phyloP scores from a whole-genome alignment of 805 yeast genomes.

The Candida insectalens region DNA sequence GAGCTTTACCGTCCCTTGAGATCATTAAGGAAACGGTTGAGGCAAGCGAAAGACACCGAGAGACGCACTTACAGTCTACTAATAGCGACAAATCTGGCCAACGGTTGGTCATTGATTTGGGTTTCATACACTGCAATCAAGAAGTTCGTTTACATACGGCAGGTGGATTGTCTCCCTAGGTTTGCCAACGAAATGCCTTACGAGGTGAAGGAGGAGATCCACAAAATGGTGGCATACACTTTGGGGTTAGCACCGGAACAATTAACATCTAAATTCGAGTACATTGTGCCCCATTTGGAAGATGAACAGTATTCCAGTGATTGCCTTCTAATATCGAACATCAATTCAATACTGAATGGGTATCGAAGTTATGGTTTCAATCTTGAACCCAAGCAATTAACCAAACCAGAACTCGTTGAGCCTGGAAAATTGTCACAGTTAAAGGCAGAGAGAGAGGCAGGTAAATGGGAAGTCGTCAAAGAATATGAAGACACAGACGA shows the following conservation, averaged over 20 bases:
- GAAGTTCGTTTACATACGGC: constrained; percentile 12
- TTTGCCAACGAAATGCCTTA: constrained; percentile 10
- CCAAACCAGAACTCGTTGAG: background rate
- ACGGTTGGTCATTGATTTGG: constrained; percentile 20
- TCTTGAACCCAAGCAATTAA: constrained; percentile 2
- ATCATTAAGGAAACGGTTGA: no score
- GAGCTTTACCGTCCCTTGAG: no score
- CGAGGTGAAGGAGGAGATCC: constrained; percentile 9
- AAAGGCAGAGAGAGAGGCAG: background rate
- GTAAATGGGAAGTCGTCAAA: background rate
- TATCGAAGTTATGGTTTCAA: constrained; percentile 15
- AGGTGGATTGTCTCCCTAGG: constrained; percentile 14
- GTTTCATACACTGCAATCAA: constrained; percentile 11
- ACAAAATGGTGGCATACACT: constrained; percentile 8
- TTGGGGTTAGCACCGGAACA: constrained; percentile 9
- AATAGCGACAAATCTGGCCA: constrained; percentile 12
- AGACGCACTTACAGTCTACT: constrained; percentile 12
- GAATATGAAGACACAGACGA: background rate
- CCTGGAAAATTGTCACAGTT: background rate
- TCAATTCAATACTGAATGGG: constrained; percentile 11
- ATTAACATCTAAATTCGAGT: constrained; percentile 7
- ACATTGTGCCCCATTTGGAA: constrained; percentile 16
- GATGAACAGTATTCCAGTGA: constrained; percentile 13
- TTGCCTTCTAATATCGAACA: constrained; percentile 8
- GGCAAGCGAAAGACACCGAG: background rate